Evolutionary conservation across 176 grass and related monocot genomes (phyloP).

Genomic region (Raddia distichophylla): DNA sequence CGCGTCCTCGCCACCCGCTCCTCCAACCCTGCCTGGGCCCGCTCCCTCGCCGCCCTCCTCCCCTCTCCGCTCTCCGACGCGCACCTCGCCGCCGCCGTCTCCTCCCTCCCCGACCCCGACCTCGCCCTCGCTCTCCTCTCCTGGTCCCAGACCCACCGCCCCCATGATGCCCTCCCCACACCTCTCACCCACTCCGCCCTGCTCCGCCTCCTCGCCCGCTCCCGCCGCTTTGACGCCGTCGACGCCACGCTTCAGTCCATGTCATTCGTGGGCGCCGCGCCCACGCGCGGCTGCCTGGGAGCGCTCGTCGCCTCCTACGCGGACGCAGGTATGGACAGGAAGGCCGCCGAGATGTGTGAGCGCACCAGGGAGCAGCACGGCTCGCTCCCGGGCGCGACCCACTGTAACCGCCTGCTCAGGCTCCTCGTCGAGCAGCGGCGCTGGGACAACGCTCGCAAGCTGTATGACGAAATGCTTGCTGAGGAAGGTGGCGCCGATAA

Average conservation of each 20-base stretch:
- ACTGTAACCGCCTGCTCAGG: slow-evolving; percentile 60
- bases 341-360: slow-evolving; percentile 41
- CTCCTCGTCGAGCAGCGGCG: slow-evolving; percentile 46
- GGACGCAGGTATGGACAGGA: slow-evolving; percentile 32
- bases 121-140: slow-evolving; percentile 45
- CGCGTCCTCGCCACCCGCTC: slow-evolving; percentile 44
- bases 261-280: slow-evolving; percentile 20
- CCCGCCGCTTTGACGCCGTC: slow-evolving; percentile 36
- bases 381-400: slow-evolving; percentile 28
- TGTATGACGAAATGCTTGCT: slow-evolving; percentile 75
- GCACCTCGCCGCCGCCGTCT: slow-evolving; percentile 48
- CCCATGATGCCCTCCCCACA: slow-evolving; percentile 8
- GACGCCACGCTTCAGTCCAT: slow-evolving; percentile 30
- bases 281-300: slow-evolving; percentile 39
- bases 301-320: slow-evolving; percentile 40
- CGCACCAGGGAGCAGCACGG: slow-evolving; percentile 37
- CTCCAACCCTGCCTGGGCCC: slow-evolving; percentile 40
- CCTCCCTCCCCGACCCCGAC: slow-evolving; percentile 34
- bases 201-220: slow-evolving; percentile 40
- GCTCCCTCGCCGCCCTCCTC: slow-evolving; percentile 42
- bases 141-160: slow-evolving; percentile 28
- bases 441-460: slow-evolving; percentile 43
- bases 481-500: slow-evolving; percentile 53
- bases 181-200: slow-evolving; percentile 49
- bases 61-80: slow-evolving; percentile 51